These are phyloP conservation scores for Coffea eugenioides DNA, from an alignment of 257 asterid species.

Conservation along the genomic window DNA sequence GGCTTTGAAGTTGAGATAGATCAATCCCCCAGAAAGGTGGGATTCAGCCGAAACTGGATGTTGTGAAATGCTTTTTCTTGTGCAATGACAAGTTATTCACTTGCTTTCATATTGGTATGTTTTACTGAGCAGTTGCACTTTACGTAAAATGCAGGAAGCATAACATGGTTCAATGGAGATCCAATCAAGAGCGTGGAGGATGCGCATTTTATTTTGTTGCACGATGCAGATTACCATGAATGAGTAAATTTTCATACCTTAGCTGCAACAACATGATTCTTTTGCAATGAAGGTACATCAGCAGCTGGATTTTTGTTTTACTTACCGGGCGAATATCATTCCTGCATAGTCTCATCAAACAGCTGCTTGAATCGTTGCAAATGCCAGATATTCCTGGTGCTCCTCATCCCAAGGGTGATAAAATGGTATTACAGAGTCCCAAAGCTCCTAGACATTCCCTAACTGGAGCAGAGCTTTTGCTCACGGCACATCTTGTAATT, in stretches of 20 bases:
- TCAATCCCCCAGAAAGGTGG: background rate
- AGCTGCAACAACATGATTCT: slow-evolving; percentile 6
- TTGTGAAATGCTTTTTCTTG: background rate
- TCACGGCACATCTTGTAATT: background rate
- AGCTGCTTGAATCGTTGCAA: background rate
- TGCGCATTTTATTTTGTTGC: slow-evolving; percentile 56
- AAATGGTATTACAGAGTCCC: background rate
- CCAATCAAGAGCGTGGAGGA: slow-evolving; percentile 48
- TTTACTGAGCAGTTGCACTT: slow-evolving; percentile 9
- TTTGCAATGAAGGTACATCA: slow-evolving; percentile 25
- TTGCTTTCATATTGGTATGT: background rate
- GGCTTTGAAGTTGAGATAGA: background rate
- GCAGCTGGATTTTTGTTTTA: slow-evolving; percentile 14
- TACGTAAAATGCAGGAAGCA: slow-evolving; percentile 41
- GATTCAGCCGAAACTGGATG: background rate
- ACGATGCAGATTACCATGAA: slow-evolving; percentile 47
- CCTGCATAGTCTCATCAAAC: background rate
- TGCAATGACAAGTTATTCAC: background rate
- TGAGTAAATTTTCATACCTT: slow-evolving; percentile 19
- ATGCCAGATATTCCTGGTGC: background rate
- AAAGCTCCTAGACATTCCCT: background rate
- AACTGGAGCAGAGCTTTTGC: background rate
- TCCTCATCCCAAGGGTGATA: background rate
- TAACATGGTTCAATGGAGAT: slow-evolving; percentile 66
- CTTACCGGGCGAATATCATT: background rate